Evolutionary conservation across 768 basidiomycete species (phyloP).

Genomic region (Porpolomopsis calyptriformis): DNA sequence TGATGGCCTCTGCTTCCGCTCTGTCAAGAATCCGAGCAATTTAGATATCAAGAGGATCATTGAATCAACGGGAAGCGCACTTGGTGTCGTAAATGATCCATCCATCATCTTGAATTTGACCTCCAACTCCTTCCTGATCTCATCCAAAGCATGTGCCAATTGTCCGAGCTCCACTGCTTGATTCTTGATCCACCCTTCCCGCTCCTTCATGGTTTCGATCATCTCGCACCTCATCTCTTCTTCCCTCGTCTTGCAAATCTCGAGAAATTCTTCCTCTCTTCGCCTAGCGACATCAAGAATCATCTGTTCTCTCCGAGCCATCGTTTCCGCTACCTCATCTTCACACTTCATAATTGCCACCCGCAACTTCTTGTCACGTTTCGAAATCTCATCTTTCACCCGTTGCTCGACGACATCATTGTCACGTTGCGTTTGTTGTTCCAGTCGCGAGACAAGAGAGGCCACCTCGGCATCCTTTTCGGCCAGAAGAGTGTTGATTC

Average conservation of each 20-base stretch:
- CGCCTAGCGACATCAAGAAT: slow-evolving; percentile 56
- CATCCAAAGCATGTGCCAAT: slow-evolving; percentile 41
- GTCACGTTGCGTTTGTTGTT: slow-evolving; percentile 22
- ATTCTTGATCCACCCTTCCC: slow-evolving; percentile 33
- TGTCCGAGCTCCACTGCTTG: slow-evolving; percentile 43
- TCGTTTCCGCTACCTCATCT: slow-evolving; percentile 56
- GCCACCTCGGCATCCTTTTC: slow-evolving; percentile 55
- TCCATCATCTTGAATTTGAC: slow-evolving; percentile 36
- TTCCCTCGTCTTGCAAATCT: slow-evolving; percentile 48
- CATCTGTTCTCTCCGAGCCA: slow-evolving; percentile 58
- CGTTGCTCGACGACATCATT: slow-evolving; percentile 27
- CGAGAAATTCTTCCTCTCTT: slow-evolving; percentile 52
- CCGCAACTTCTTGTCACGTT: slow-evolving; percentile 61
- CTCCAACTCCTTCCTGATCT: slow-evolving; percentile 40
- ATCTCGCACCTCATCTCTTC: slow-evolving; percentile 41
- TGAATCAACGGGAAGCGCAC: slow-evolving; percentile 8
- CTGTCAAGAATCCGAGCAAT: slow-evolving; percentile 14
- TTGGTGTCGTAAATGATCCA: slow-evolving; percentile 17
- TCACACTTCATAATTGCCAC: slow-evolving; percentile 55
- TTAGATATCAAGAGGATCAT: neutral
- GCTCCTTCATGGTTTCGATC: slow-evolving; percentile 33
- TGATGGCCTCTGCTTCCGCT: slow-evolving; percentile 44
- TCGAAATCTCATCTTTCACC: slow-evolving; percentile 46
- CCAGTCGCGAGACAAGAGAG: slow-evolving; percentile 32
- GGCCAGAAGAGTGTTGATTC: slow-evolving; percentile 33